phyloP scores from a whole-genome alignment of 176 grass and related monocot genomes.

The Echinochloa phyllopogon region DNA sequence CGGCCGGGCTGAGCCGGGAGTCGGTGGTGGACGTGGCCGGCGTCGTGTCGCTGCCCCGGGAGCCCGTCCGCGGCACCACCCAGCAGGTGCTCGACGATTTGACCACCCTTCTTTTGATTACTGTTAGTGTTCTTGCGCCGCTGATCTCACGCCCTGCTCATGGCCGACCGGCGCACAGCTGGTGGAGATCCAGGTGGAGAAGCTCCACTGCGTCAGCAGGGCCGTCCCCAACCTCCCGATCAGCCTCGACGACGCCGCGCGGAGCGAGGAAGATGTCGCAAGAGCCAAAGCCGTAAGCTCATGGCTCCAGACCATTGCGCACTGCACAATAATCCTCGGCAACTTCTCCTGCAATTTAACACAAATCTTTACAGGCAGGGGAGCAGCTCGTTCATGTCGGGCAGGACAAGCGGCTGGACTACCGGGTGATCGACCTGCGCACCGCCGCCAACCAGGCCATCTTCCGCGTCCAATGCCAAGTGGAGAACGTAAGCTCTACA shows the following conservation, averaged over 20 bases:
- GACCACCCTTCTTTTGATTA: too few species aligned
- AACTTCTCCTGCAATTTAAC: background rate
- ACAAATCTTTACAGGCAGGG: constrained; percentile 30
- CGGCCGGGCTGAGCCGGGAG: constrained; percentile 63
- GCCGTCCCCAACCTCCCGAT: constrained; percentile 54
- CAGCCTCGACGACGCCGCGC: constrained; percentile 69
- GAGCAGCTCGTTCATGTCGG: constrained; percentile 70
- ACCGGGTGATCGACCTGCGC: constrained; percentile 57
- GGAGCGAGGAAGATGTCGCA: constrained; percentile 54
- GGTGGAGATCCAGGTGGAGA: constrained; percentile 73
- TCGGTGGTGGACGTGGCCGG: constrained; percentile 72
- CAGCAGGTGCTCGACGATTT: constrained; percentile 51
- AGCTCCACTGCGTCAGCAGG: constrained; percentile 71
- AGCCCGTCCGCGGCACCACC: constrained; percentile 64
- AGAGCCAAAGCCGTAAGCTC: constrained; percentile 50
- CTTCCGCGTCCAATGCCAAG: constrained; percentile 53
- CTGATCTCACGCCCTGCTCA: background rate
- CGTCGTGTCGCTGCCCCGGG: constrained; percentile 58
- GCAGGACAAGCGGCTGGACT: constrained; percentile 70
- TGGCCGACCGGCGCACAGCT: background rate
- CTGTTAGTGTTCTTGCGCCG: background rate
- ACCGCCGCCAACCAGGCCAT: constrained; percentile 67
- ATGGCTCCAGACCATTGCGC: background rate
- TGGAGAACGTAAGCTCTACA: constrained; percentile 61
- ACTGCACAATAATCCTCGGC: background rate